phyloP scores from a whole-genome alignment of 257 asterid species.

The Euphrasia confusa region DNA sequence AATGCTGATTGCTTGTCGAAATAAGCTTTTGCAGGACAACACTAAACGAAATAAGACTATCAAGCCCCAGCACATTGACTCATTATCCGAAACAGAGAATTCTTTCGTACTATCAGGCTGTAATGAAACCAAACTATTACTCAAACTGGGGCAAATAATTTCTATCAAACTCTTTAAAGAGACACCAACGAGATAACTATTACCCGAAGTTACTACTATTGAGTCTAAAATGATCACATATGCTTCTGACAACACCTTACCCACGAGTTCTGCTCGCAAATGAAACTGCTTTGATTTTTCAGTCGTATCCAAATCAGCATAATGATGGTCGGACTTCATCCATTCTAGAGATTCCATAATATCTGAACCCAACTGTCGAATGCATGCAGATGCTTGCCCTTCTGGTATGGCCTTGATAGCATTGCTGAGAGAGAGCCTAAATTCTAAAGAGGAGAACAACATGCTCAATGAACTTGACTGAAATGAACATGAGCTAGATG shows the following conservation, averaged over 20 bases:
- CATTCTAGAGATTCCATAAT: slow-evolving; percentile 65
- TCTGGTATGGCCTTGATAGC: slow-evolving; percentile 81
- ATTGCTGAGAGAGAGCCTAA: slow-evolving; percentile 62
- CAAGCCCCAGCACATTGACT: slow-evolving; percentile 53
- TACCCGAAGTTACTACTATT: slow-evolving; percentile 67
- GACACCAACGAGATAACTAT: slow-evolving; percentile 58
- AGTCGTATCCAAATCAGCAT: slow-evolving; percentile 30
- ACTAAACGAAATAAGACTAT: slow-evolving; percentile 58
- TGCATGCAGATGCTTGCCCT: slow-evolving; percentile 85
- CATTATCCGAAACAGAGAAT: slow-evolving; percentile 34
- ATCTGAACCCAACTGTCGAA: slow-evolving; percentile 54
- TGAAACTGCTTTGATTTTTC: slow-evolving; percentile 30
- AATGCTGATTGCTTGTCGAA: slow-evolving; percentile 53
- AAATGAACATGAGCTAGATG: slow-evolving; percentile 29
- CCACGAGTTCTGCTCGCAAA: slow-evolving; percentile 61
- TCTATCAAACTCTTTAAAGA: slow-evolving; percentile 58
- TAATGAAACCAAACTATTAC: slow-evolving; percentile 38
- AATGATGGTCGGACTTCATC: slow-evolving; percentile 45
- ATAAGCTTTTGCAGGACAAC: slow-evolving; percentile 65
- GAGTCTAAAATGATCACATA: slow-evolving; percentile 69
- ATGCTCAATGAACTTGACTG: slow-evolving; percentile 49
- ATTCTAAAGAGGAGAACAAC: slow-evolving; percentile 58
- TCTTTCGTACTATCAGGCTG: slow-evolving; percentile 34
- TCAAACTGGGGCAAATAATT: slow-evolving; percentile 44
- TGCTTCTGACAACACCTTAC: slow-evolving; percentile 63